Base-by-base conservation (phyloP, 495 filamentous ascomycete genomes). In the Pyronema domesticum region DNA sequence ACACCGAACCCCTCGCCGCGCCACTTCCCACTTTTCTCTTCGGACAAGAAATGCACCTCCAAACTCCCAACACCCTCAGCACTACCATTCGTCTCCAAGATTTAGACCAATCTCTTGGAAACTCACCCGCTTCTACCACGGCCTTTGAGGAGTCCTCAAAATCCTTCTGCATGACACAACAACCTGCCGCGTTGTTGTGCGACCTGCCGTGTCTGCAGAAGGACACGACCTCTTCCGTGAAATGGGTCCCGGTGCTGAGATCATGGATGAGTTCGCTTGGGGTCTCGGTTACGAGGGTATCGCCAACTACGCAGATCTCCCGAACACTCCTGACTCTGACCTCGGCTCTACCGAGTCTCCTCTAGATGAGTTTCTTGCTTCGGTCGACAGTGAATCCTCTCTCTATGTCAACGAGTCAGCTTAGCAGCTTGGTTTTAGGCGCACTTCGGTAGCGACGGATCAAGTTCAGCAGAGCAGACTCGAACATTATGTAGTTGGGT, bases 171-270 rank as follows among this genome's bases (percentile, higher is more conserved):
- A 70, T 77, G 91, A 88, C 88, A 95, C 89, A 94, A 94, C 89
- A 94, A 95, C 86, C 91, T 95, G 91, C 91, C 75, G 89, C 76
- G 87, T 80, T 95, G 89, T 94, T 95, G 89, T 95, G 86, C 76
- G 91, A 89, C 91, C 91, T 94, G 91, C 91, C 82, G 91, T 98
- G 91, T 95, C 91, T 65, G 63, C 56, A 58, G 63, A 59, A 37
- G 59, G 7, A 10, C 11, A 51, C 18, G 19, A 47, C 18, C n/a
- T 47, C 19, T 47, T 14, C 23, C 9, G 7, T 23, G 48, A 37
- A 3, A 3, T 37, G 30, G 18, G 23, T 10, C 5, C 2, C 30
- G 17, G 7, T 34, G 18, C 30, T 35, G 13, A 23, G 47, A 50
- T 19, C 6, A 5, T 42, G 50, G 19, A 40, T 8, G 7, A 2